These are phyloP conservation scores for Syncephalastrum racemosum DNA, from an alignment of 371 early-diverging fungal genomes.

Conservation along the genomic window DNA sequence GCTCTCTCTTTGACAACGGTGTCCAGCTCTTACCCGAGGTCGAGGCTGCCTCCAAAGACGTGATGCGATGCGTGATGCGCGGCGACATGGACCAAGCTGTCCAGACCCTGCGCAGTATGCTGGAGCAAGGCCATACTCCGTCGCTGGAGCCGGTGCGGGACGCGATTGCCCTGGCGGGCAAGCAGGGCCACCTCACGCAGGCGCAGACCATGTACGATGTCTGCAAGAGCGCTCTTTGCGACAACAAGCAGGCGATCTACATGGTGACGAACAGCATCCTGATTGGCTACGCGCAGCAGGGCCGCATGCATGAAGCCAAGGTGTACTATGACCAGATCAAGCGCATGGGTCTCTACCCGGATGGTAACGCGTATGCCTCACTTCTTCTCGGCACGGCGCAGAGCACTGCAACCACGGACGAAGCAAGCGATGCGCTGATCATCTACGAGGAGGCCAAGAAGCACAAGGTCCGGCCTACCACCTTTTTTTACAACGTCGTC, in stretches of 20 bases:
- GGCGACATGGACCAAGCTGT: conserved; percentile 22
- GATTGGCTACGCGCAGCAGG: conserved; percentile 56
- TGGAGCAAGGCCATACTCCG: conserved; percentile 24
- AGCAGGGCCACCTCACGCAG: conserved; percentile 40
- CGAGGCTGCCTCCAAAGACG: conserved; percentile 19
- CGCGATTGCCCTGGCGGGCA: conserved; percentile 44
- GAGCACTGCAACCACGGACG: conserved; percentile 45
- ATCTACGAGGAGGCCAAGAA: conserved; percentile 64
- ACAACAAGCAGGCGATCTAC: conserved; percentile 30
- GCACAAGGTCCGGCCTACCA: conserved; percentile 56
- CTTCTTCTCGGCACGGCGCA: conserved; percentile 44
- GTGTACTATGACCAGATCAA: conserved; percentile 57
- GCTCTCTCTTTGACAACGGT: no score
- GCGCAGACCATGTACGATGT: conserved; percentile 34
- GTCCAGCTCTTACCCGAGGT: not conserved
- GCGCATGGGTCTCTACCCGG: conserved; percentile 40
- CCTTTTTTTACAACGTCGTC: conserved; percentile 66
- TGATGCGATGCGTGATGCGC: conserved; percentile 26
- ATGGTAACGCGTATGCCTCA: conserved; percentile 45
- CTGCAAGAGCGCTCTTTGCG: conserved; percentile 22
- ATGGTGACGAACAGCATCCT: conserved; percentile 56
- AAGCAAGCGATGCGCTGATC: conserved; percentile 48
- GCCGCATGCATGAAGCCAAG: conserved; percentile 55
- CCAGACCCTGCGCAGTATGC: conserved; percentile 23
- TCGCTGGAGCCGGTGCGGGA: conserved; percentile 41